Evolutionary conservation across 768 basidiomycete species (phyloP), one percentile per base, ranked within the genome.

Genomic region (Leucocoprinus birnbaumii): DNA sequence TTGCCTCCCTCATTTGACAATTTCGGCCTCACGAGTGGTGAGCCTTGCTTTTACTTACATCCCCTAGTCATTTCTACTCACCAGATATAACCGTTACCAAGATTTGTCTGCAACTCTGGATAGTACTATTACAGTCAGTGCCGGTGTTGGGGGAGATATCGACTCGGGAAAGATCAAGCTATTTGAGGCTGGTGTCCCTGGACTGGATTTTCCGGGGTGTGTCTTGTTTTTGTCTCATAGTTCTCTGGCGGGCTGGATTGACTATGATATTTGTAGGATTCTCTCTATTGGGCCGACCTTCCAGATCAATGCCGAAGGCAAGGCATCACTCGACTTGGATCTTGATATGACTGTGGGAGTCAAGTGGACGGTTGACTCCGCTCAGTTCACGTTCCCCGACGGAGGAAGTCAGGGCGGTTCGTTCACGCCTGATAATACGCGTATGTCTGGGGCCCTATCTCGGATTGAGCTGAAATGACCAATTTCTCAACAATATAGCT

Each of bases 141-240:
- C 75, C 10, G 68, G 65, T 18, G 68, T 73, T 3, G 62, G 68
- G 45, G 80, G 76, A 1, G 65, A 65, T 0, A 56, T 80, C 14
- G 74, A 78, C 57, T 72, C 77, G 0, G 79, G 76, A 3, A 71
- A 70, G 40, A 65, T 78, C 49, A 61, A 63, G 14, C 60, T 83
- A 11, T 68, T 77, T 37, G 63, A 72, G 47, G 58, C 73, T 27
- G 75, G 75, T 1, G 67, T 83, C 51, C 77, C 77, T 2, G 80
- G 77, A 6, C 67, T 82, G 16, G 73, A 77, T 60, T 73, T 82
- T 63, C 78, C 79, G 41, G 78, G 74, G 77, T 78, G 64, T 10
- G 69, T 60, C 14, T 16, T 7, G 4, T 26, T n/a, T n/a, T n/a
- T n/a, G n/a, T n/a, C n/a, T n/a, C n/a, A n/a, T n/a, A n/a, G n/a